Evolutionary conservation across 331 rosid genomes (phyloP).

Genomic region (Rosa hybrid): DNA sequence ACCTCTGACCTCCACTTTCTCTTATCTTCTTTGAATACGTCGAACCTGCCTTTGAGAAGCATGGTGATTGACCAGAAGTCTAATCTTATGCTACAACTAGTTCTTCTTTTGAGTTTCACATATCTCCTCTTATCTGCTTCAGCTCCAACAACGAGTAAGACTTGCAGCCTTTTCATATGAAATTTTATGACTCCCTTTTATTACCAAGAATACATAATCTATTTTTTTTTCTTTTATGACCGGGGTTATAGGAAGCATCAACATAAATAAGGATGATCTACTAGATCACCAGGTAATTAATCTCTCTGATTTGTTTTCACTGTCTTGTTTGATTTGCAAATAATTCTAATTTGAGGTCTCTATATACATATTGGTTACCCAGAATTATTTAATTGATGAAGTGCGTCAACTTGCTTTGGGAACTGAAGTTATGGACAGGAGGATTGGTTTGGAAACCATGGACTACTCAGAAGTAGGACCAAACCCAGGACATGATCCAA

Average conservation of each 20-base stretch:
- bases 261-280: not conserved
- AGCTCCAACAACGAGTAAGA: slow-evolving; percentile 50
- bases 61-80: slow-evolving; percentile 43
- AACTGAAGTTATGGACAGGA: slow-evolving; percentile 30
- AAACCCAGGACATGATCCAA: slow-evolving; percentile 58
- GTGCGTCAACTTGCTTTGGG: slow-evolving; percentile 10
- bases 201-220: not conserved
- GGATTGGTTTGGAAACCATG: slow-evolving; percentile 46
- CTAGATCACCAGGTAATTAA: not conserved
- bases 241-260: slow-evolving; percentile 1
- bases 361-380: not conserved
- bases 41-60: not conserved
- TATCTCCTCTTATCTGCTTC: slow-evolving; percentile 27
- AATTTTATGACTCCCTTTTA: not conserved
- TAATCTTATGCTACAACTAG: slow-evolving; percentile 6
- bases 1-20: too few relatives aligned
- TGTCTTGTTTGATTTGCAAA: not conserved
- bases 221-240: not conserved
- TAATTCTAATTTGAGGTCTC: not conserved
- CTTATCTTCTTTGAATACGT: not conserved
- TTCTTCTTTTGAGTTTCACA: slow-evolving; percentile 32
- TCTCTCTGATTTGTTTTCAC: not conserved
- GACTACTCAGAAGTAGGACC: slow-evolving; percentile 55
- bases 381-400: slow-evolving; percentile 31
- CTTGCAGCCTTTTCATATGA: not conserved